Evolutionary conservation across 2,329 filamentous ascomycete species (phyloP).

Genomic region (Diaporthe sp.): DNA sequence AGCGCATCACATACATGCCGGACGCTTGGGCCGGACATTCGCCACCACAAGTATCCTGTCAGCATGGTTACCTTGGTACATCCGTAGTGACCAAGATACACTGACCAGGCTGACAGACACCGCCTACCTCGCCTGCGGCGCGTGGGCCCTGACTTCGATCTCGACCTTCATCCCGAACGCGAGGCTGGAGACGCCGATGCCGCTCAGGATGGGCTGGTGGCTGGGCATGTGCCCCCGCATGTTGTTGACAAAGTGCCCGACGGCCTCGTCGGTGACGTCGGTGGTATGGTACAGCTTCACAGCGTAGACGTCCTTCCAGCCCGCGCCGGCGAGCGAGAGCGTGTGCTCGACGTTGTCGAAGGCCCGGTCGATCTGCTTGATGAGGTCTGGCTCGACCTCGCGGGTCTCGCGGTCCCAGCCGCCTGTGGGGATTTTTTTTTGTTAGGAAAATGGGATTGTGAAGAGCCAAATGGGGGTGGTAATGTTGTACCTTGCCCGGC

Average conservation of each 20-base stretch:
- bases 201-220: slow-evolving; percentile 13
- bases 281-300: slow-evolving; percentile 20
- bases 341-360: slow-evolving; percentile 23
- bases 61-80: not conserved
- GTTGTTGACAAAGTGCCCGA: slow-evolving; percentile 9
- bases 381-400: not conserved
- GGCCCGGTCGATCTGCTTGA: slow-evolving; percentile 13
- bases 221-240: not conserved
- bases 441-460: no score
- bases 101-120: not conserved
- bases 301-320: slow-evolving; percentile 13
- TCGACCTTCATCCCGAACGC: slow-evolving; percentile 21
- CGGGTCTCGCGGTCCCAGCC: slow-evolving; percentile 11
- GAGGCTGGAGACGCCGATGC: not conserved
- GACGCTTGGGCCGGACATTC: not conserved
- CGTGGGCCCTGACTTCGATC: slow-evolving; percentile 18
- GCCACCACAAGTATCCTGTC: not conserved
- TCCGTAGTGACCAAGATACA: not conserved
- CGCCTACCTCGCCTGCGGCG: not conserved
- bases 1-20: not conserved
- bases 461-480: not conserved
- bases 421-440: not conserved
- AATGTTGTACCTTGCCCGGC: not conserved
- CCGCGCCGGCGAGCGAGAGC: not conserved
- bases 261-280: not conserved